Conservation (phyloP, 768 basidiomycete species). For the Russula emetica region DNA sequence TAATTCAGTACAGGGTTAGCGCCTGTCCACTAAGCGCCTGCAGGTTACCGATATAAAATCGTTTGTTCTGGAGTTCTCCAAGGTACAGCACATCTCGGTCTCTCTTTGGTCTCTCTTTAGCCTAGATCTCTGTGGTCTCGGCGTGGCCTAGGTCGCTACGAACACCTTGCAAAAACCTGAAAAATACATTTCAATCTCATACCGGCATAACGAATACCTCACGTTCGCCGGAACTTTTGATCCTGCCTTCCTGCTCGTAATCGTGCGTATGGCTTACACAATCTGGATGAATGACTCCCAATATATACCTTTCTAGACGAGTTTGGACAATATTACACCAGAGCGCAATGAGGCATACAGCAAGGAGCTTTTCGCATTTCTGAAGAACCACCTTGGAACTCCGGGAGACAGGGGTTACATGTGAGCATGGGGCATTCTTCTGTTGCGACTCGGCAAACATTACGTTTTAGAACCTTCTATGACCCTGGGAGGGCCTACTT, state of each 20-base stretch:
- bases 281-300: not conserved
- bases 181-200: slow-evolving; percentile 48
- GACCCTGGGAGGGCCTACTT: slow-evolving; percentile 50
- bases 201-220: slow-evolving; percentile 55
- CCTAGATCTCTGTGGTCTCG: not conserved
- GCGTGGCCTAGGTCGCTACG: slow-evolving; percentile 46
- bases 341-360: slow-evolving; percentile 51
- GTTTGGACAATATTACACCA: slow-evolving; percentile 52
- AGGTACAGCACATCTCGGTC: slow-evolving; percentile 10
- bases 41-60: slow-evolving; percentile 12
- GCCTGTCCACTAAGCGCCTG: not conserved
- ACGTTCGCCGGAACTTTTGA: slow-evolving; percentile 61
- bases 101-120: not conserved
- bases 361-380: slow-evolving; percentile 50
- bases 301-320: slow-evolving; percentile 39
- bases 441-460: not conserved
- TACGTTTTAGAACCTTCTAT: slow-evolving; percentile 39
- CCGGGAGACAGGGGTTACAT: slow-evolving; percentile 57
- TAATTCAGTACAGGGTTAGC: not conserved
- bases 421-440: slow-evolving; percentile 33
- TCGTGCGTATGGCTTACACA: slow-evolving; percentile 43
- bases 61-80: slow-evolving; percentile 22
- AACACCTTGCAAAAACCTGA: slow-evolving; percentile 53
- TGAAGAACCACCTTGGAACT: slow-evolving; percentile 50
- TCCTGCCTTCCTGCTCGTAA: slow-evolving; percentile 54